phyloP scores from a whole-genome alignment of 441 rosid species.

The Populus trichocarpa region DNA sequence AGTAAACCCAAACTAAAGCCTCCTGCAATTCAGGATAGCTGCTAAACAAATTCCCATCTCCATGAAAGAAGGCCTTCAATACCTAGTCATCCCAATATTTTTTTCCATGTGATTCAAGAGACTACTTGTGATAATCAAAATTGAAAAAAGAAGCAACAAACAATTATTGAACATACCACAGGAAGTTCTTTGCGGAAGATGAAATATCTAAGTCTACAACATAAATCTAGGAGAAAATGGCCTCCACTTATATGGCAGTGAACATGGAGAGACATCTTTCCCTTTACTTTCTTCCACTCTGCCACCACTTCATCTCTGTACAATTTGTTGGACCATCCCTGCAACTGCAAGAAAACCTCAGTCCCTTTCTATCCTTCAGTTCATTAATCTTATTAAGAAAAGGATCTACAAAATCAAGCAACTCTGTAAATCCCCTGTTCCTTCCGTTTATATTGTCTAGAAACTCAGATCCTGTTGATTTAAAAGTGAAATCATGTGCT shows the following conservation, averaged over 20 bases:
- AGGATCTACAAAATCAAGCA: not conserved
- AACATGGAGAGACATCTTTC: slow-evolving; percentile 89
- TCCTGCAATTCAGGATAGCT: slow-evolving; percentile 75
- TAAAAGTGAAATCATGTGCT: not conserved
- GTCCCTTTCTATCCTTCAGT: not conserved
- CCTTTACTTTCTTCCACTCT: slow-evolving; percentile 92
- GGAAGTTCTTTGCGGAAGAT: slow-evolving; percentile 94
- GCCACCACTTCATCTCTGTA: slow-evolving; percentile 96
- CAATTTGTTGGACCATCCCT: slow-evolving; percentile 84
- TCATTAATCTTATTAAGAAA: not conserved
- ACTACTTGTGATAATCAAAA: not conserved
- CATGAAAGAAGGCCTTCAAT: slow-evolving; percentile 77
- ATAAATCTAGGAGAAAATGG: slow-evolving; percentile 72
- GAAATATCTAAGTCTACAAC: slow-evolving; percentile 68
- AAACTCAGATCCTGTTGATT: not conserved
- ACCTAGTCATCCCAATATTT: slow-evolving; percentile 37
- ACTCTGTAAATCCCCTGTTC: slow-evolving; percentile 7
- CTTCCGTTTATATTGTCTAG: not conserved
- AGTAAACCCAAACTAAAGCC: slow-evolving; percentile 82
- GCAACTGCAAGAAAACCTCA: slow-evolving; percentile 51
- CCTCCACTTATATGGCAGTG: slow-evolving; percentile 97
- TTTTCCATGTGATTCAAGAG: not conserved
- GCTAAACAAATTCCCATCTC: slow-evolving; percentile 73
- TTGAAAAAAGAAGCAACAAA: not conserved
- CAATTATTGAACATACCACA: slow-evolving; percentile 40